Base-by-base conservation (phyloP, 106 monocot species). In the Alisma plantagoaquatica region DNA sequence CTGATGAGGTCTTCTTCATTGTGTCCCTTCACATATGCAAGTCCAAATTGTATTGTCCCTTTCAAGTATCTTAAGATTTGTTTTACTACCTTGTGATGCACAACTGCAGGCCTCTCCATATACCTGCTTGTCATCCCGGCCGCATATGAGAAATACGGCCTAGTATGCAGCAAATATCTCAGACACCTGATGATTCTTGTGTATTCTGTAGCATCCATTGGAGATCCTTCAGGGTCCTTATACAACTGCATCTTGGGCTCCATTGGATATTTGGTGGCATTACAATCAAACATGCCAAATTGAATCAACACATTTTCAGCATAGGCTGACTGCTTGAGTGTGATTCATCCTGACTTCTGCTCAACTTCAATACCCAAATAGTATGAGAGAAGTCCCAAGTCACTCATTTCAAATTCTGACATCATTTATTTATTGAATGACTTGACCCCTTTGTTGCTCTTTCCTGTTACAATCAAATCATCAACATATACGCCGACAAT, bases 61-160 rank as follows among this genome's bases (percentile, higher is more conserved):
- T 38, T 38, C 35, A 38, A 38, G 35, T 38, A 38, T 38, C 35
- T 38, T 38, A 38, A 38, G 35, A 38, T 38, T 38, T 38, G 35
- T 38, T 38, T 38, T 5, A 38, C 35, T 14, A 38, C 35, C 14
- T 38, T 38, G 5, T 38, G 35, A 38, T 38, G 35, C 35, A 38
- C 9, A 14, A 14, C 14, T 38, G 35, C 14, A 6, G 14, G 35
- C 35, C n/a, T n/a, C n/a, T n/a, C n/a, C n/a, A n/a, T n/a, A n/a
- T n/a, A n/a, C n/a, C n/a, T n/a, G n/a, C n/a, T n/a, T n/a, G n/a
- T n/a, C n/a, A n/a, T n/a, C n/a, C n/a, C n/a, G n/a, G n/a, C n/a
- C n/a, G n/a, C n/a, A n/a, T n/a, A n/a, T n/a, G n/a, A n/a, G n/a
- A n/a, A n/a, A n/a, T n/a, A n/a, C n/a, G n/a, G n/a, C n/a, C n/a